phyloP scores from a whole-genome alignment of 768 basidiomycete species.

The Trametes villosa region DNA sequence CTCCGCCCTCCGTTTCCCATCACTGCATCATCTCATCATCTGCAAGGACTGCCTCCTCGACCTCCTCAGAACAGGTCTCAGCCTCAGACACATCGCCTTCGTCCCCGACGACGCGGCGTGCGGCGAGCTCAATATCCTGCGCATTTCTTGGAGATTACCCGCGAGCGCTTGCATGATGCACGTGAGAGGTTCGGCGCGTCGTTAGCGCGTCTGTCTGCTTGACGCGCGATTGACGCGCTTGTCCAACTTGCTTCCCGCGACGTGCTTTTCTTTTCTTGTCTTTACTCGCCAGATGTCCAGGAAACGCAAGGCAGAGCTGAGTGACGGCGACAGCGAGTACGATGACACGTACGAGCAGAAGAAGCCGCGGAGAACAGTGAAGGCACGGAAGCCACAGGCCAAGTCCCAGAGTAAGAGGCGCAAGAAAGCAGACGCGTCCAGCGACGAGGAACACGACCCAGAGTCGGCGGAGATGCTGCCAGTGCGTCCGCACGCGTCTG shows the following conservation, averaged over 20 bases:
- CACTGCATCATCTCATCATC: slow-evolving; percentile 25
- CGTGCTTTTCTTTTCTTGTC: not conserved
- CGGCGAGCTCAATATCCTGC: not conserved
- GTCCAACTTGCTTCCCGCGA: not conserved
- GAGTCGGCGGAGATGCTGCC: not conserved
- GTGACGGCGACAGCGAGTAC: slow-evolving; percentile 24
- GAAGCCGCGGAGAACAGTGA: slow-evolving; percentile 9
- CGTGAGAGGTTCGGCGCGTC: slow-evolving; percentile 11
- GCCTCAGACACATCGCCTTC: slow-evolving; percentile 10
- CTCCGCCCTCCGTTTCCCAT: slow-evolving; percentile 16
- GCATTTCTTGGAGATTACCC: not conserved
- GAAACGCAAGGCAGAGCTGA: slow-evolving; percentile 23
- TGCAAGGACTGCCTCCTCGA: slow-evolving; percentile 3
- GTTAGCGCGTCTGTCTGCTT: slow-evolving; percentile 7
- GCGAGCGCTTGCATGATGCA: not conserved
- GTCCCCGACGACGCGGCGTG: not conserved
- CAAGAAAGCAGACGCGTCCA: slow-evolving; percentile 7
- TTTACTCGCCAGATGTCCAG: slow-evolving; percentile 32
- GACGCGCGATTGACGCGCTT: not conserved
- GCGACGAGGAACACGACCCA: not conserved
- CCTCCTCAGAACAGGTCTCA: slow-evolving; percentile 11
- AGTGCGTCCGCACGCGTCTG: slow-evolving; percentile 43
- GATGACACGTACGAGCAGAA: slow-evolving; percentile 20
- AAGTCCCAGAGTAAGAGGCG: slow-evolving; percentile 21
- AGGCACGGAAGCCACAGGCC: slow-evolving; percentile 8